phyloP scores from a whole-genome alignment of 1,284 basidiomycete genomes.

The Tilletiaria anomala region DNA sequence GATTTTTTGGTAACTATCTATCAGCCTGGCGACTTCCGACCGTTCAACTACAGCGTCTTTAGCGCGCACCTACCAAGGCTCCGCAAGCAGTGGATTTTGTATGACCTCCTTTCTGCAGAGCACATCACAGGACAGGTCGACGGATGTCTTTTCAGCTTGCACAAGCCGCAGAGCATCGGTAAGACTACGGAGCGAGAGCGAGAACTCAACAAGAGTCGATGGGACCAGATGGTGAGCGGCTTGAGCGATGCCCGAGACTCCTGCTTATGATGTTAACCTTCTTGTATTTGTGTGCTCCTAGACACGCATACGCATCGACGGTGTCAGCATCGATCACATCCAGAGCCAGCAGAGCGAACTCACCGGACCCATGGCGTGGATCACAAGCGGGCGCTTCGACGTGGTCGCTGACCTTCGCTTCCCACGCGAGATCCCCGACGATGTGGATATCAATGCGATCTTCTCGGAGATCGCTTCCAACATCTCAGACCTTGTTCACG shows the following conservation, averaged over 20 bases:
- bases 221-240: conserved; percentile 66
- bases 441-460: conserved; percentile 60
- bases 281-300: not conserved
- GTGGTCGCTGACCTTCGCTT: conserved; percentile 96
- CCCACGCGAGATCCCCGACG: conserved; percentile 62
- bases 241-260: no score
- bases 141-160: conserved; percentile 90
- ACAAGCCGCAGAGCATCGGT: conserved; percentile 90
- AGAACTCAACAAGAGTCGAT: conserved; percentile 48
- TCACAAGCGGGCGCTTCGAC: conserved; percentile 87
- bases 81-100: conserved; percentile 88
- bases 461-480: conserved; percentile 81
- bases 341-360: conserved; percentile 57
- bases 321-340: conserved; percentile 88
- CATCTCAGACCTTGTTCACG: conserved; percentile 43
- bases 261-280: not conserved
- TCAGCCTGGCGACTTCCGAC: conserved; percentile 80
- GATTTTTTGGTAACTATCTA: conserved; percentile 89
- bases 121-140: conserved; percentile 94
- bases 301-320: conserved; percentile 91
- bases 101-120: conserved; percentile 66
- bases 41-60: conserved; percentile 81
- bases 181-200: conserved; percentile 58
- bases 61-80: conserved; percentile 72
- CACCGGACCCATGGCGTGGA: conserved; percentile 82